Base-by-base conservation (phyloP, 73 alveolate species). In the Effrenium voratum region DNA sequence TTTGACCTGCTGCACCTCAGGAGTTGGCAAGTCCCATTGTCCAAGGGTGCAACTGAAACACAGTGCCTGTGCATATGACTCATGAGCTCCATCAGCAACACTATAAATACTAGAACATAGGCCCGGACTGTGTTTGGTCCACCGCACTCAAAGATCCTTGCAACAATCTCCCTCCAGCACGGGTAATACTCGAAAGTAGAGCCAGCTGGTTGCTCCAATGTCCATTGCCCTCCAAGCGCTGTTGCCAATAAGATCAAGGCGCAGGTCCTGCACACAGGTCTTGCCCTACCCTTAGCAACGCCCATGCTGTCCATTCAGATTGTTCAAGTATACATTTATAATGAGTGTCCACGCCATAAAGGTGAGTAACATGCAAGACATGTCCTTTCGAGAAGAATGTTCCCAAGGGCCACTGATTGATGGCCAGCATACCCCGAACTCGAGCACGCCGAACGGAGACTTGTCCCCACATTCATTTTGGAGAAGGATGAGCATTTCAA, bases 121-220 rank as follows among this genome's bases (percentile, higher is more conserved):
- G 47, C 46, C 0, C 68, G 49, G 2, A 81, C 91, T 2, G 91
- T 72, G 0, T 32, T 2, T 6, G 12, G 8, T 2, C 91, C 91
- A 12, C 91, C 91, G 16, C 28, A 2, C 0, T 57, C 36, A 16
- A 81, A 81, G 12, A 81, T 81, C 49, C 40, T 81, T n/a, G 24
- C 50, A 47, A 81, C 1, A 26, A n/a, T 81, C 32, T 16, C 16
- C 8, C 91, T 45, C 12, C 46, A 81, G 22, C 50, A 3, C 13
- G 91, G 91, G 26, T 8, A 32, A 47, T 32, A 81, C 8, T 81
- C 73, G 10, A n/a, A 16, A 0, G n/a, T 36, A 3, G 73, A 47
- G 38, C 91, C 91, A 5, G n/a, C 6, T 12, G 91, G 91, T 32
- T 81, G 91, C 49, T 81, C 91, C 3, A 81, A 3, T 15, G 91